phyloP scores from a whole-genome alignment of 768 basidiomycete species.

The Saitozyma podzolica region DNA sequence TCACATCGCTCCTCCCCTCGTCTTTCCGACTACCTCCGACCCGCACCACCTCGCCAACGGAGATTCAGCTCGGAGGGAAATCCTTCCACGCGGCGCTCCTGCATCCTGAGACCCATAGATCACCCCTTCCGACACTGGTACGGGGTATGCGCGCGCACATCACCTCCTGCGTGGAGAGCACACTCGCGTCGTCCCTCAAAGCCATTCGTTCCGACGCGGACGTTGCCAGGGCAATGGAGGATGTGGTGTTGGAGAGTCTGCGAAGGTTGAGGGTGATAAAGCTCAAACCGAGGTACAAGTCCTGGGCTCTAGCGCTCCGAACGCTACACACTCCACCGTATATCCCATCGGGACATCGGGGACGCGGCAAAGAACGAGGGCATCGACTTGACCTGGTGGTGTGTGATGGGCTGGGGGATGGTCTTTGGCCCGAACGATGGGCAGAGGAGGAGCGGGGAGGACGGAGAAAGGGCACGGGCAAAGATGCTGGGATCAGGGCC shows the following conservation, averaged over 20 bases:
- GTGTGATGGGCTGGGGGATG: slow-evolving; percentile 38
- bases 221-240: slow-evolving; percentile 7
- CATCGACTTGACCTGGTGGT: slow-evolving; percentile 22
- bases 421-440: slow-evolving; percentile 35
- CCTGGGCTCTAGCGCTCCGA: slow-evolving; percentile 21
- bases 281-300: slow-evolving; percentile 28
- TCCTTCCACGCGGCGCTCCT: slow-evolving; percentile 17
- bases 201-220: background rate
- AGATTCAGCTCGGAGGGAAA: slow-evolving; percentile 31
- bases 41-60: slow-evolving; percentile 4
- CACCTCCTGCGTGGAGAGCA: slow-evolving; percentile 2
- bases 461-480: background rate
- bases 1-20: slow-evolving; percentile 34
- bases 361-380: background rate
- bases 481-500: slow-evolving; percentile 2
- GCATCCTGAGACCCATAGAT: slow-evolving; percentile 20
- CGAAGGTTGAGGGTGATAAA: slow-evolving; percentile 24
- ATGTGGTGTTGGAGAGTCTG: slow-evolving; percentile 16
- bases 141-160: slow-evolving; percentile 25
- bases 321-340: slow-evolving; percentile 8
- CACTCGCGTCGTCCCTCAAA: background rate
- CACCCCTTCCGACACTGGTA: slow-evolving; percentile 13
- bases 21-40: slow-evolving; percentile 14
- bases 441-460: slow-evolving; percentile 27
- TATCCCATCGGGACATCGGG: background rate